Evolutionary conservation across 495 filamentous ascomycete genomes (phyloP).

Genomic region (Aspergillus steynii): DNA sequence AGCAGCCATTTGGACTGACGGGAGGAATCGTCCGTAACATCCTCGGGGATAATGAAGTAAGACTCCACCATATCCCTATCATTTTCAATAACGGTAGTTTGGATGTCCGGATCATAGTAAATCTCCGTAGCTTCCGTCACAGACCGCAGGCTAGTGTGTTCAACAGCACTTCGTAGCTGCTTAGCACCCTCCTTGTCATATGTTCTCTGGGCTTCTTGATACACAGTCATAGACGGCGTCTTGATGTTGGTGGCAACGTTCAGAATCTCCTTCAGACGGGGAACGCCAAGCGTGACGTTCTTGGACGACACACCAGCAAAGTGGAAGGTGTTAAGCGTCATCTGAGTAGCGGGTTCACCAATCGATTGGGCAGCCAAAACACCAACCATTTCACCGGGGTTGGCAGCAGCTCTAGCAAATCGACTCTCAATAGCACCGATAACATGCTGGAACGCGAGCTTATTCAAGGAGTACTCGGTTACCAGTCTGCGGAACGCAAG

Average conservation of each 20-base stretch:
- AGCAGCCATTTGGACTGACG: conserved; percentile 92
- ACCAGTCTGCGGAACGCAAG: conserved; percentile 91
- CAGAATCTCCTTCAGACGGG: conserved; percentile 98
- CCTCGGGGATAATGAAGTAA: conserved; percentile 93
- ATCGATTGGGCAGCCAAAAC: conserved; percentile 97
- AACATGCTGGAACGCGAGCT: conserved; percentile 89
- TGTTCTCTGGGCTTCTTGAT: conserved; percentile 58
- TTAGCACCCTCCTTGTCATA: conserved; percentile 79
- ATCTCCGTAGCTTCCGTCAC: conserved; percentile 92
- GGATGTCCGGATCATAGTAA: conserved; percentile 94
- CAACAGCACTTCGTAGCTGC: conserved; percentile 78
- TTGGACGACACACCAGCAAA: conserved; percentile 99
- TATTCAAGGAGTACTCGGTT: conserved; percentile 79
- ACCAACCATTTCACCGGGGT: conserved; percentile 97
- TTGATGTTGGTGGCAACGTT: conserved; percentile 98
- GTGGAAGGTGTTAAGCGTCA: conserved; percentile 99
- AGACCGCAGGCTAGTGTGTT: conserved; percentile 92
- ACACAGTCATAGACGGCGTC: conserved; percentile 97
- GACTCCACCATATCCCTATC: conserved; percentile 95
- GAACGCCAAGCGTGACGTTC: conserved; percentile 98
- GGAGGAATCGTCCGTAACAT: conserved; percentile 66
- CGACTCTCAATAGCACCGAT: conserved; percentile 87
- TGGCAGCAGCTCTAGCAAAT: conserved; percentile 77
- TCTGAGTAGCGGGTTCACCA: conserved; percentile 97
- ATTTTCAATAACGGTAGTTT: conserved; percentile 77